Base-by-base conservation (phyloP, 2,329 filamentous ascomycete genomes). In the Penicillium capsulatum region DNA sequence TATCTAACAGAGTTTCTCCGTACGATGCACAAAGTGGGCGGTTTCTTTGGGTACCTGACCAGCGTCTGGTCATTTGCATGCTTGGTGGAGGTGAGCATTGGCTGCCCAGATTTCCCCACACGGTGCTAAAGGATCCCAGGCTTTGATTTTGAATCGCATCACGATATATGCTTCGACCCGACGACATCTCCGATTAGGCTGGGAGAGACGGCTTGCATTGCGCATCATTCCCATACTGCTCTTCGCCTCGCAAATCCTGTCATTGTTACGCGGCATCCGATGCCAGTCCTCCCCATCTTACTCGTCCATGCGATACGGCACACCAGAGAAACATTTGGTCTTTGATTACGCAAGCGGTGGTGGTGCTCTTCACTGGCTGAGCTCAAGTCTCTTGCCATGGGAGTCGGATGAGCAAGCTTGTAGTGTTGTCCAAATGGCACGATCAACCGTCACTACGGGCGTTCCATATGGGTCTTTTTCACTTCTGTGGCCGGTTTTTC, bases 31-130 rank as follows among this genome's bases (percentile, higher is more conserved):
- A 88, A 85, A 30, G 73, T 96, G 30, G 86, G 87, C 31, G 89
- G 86, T 45, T 80, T 97, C 42, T 90, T 97, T 65, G 85, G 81
- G 54, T 98, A 97, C 65, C 75, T 89, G 30, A 94, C 86, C 1
- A 94, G 87, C 65, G 85, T 85, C 64, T 97, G 92, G 92, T 90
- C 91, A 1, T 70, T 97, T 42, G 82, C 83, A 36, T 96, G 89
- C 55, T 82, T 97, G 54, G 79, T 83, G 26, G 86, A 91, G 74
- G 75, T 79, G 62, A 64, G 69, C 58, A 17, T 36, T 32, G 11
- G 17, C 14, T 29, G n/a, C 32, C 26, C 13, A 22, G 28, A 28
- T 15, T 27, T 38, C 5, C 15, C 29, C 13, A 8, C 15, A 19
- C 29, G n/a, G 24, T 17, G 17, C 29, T 31, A n/a, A 31, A 22